Percentiles rank a stretch among this genome's conserved stretches.
Evolutionary conservation across 1,139 yeast species (phyloP).

Genomic region (Petasospora rhodanensis): DNA sequence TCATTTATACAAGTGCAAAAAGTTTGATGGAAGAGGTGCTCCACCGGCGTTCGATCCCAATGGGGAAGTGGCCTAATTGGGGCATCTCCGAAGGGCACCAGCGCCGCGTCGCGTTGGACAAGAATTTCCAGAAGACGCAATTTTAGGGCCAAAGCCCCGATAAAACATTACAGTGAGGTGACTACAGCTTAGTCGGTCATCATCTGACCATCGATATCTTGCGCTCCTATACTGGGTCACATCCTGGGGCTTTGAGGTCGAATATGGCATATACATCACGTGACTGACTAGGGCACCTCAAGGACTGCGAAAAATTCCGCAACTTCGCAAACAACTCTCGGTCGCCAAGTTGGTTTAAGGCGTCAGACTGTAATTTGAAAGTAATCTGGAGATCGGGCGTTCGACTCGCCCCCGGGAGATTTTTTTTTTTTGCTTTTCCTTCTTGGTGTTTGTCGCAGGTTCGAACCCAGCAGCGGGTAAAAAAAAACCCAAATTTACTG

Average conservation of each 20-base stretch:
- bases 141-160: too few species aligned
- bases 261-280: not conserved
- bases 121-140: not conserved
- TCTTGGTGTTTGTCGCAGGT: too few species aligned
- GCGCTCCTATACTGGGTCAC: too few species aligned
- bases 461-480: too few species aligned
- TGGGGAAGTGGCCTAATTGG: conserved; percentile 3
- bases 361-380: conserved; percentile 27
- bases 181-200: too few species aligned
- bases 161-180: too few species aligned
- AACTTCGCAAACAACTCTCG: conserved; percentile 17
- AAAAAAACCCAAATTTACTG: too few species aligned
- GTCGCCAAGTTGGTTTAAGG: conserved; percentile 30
- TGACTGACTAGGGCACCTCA: not conserved
- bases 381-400: conserved; percentile 28
- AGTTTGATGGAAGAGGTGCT: not conserved
- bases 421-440: too few species aligned
- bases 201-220: too few species aligned
- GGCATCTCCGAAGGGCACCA: conserved; percentile 3
- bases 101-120: not conserved
- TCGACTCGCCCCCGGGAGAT: conserved; percentile 29
- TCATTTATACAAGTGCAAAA: not conserved
- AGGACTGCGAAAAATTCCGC: too few species aligned
- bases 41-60: conserved; percentile 4
- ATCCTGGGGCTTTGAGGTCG: too few species aligned